A percentile compares a stretch with the other conserved stretches of the same genome.
Evolutionary conservation across 2,329 filamentous ascomycete genomes (phyloP).

Genomic region (Arthrobotrys entomopaga): DNA sequence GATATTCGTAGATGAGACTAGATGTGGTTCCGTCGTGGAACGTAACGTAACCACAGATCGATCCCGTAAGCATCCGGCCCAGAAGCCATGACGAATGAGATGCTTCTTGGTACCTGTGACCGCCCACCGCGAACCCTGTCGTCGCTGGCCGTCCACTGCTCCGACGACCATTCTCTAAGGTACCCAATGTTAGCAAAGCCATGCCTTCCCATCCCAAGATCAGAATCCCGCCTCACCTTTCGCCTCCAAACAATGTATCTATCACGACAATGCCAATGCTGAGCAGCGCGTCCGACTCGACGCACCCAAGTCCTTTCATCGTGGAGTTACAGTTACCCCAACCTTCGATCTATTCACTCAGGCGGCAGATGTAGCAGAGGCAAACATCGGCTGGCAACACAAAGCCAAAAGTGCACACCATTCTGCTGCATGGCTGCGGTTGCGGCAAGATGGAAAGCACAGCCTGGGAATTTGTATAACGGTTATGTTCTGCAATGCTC

Average conservation of each 20-base stretch:
- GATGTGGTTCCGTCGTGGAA: constrained; percentile 11
- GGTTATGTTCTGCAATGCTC: not conserved
- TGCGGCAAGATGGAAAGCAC: no score
- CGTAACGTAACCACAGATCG: not conserved
- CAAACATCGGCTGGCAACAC: no score
- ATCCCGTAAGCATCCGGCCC: not conserved
- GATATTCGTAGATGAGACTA: constrained; percentile 66
- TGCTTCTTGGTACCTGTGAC: constrained; percentile 35
- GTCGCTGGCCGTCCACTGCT: constrained; percentile 45
- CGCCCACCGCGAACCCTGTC: constrained; percentile 49
- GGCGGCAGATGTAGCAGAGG: no score
- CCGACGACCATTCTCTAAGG: constrained; percentile 33
- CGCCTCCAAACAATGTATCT: not conserved
- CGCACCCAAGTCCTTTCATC: not conserved
- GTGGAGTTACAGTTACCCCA: no score
- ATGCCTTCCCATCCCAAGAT: no score
- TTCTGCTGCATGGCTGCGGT: not conserved
- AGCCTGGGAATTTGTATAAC: no score
- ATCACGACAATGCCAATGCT: not conserved
- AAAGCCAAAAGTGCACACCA: constrained; percentile 8
- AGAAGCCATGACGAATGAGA: not conserved
- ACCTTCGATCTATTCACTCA: no score
- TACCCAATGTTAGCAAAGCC: constrained; percentile 5
- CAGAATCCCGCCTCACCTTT: not conserved
- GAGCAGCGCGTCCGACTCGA: not conserved